Evolutionary conservation across 805 yeast genomes (phyloP).

Genomic region (Kuraishia hungarica): DNA sequence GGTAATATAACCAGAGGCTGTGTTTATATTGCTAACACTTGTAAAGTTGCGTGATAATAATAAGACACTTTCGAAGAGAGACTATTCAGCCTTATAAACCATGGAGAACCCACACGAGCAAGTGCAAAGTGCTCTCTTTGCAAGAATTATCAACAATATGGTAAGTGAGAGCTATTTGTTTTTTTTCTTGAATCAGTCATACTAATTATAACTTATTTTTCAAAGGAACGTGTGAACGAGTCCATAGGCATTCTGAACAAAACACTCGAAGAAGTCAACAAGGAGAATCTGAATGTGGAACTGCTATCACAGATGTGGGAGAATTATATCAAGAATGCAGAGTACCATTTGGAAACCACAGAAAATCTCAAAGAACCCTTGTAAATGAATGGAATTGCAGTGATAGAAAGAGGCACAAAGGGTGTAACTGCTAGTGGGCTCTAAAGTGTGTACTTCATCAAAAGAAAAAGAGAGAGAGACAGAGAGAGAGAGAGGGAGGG

Average conservation of each 20-base stretch:
- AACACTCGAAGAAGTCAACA: slow-evolving; percentile 51
- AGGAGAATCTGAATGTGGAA: slow-evolving; percentile 61
- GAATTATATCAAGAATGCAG: slow-evolving; percentile 61
- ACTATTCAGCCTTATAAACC: not conserved
- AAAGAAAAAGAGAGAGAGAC: too few species aligned
- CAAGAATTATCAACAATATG: slow-evolving; percentile 69
- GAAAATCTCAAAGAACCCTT: slow-evolving; percentile 49
- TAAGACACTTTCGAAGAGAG: too few species aligned
- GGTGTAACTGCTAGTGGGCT: too few species aligned
- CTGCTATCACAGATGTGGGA: slow-evolving; percentile 74
- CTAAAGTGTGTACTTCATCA: too few species aligned
- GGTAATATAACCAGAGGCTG: too few species aligned
- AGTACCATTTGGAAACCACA: slow-evolving; percentile 61
- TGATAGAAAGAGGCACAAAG: too few species aligned
- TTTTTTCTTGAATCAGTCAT: not conserved
- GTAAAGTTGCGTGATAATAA: too few species aligned
- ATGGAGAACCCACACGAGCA: slow-evolving; percentile 89
- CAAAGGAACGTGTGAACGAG: slow-evolving; percentile 60
- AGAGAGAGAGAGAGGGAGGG: too few species aligned
- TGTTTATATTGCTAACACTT: too few species aligned
- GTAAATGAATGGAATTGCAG: not conserved
- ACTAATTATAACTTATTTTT: not conserved
- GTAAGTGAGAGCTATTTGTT: slow-evolving; percentile 32
- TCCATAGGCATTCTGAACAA: slow-evolving; percentile 59
- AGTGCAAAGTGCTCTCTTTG: slow-evolving; percentile 64